Conservation (phyloP, 176 grass and related monocot genomes). For the Bromus sterilis region DNA sequence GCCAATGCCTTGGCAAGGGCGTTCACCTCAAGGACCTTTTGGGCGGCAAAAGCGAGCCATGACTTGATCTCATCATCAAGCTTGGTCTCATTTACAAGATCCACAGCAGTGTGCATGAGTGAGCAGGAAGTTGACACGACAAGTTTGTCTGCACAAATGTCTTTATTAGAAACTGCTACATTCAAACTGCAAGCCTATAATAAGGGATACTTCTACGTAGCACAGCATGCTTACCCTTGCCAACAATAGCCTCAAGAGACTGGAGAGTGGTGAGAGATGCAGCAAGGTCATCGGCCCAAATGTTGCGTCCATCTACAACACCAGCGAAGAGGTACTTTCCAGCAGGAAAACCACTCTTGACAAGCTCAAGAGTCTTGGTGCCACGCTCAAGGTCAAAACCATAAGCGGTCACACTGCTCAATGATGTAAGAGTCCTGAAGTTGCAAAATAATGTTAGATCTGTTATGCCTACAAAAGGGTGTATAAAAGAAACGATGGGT, state of each 20-base stretch:
- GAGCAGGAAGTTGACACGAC: conserved; percentile 93
- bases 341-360: conserved; percentile 74
- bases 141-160: conserved; percentile 63
- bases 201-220: neutral
- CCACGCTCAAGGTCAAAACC: conserved; percentile 90
- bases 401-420: conserved; percentile 71
- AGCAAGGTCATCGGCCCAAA: conserved; percentile 90
- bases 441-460: conserved; percentile 7
- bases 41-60: conserved; percentile 88
- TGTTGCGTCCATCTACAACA: conserved; percentile 95
- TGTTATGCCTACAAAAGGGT: neutral
- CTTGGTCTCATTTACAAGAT: conserved; percentile 95
- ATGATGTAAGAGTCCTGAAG: conserved; percentile 60
- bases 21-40: conserved; percentile 91
- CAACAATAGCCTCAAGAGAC: conserved; percentile 69
- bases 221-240: conserved; percentile 58
- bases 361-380: conserved; percentile 69
- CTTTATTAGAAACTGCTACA: neutral
- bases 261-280: conserved; percentile 65
- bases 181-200: neutral
- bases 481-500: neutral
- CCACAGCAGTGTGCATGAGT: conserved; percentile 88
- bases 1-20: conserved; percentile 79
- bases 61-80: conserved; percentile 84
- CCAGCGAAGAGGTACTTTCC: conserved; percentile 91